A percentile compares a stretch with the other conserved stretches of the same genome.
phyloP scores from a whole-genome alignment of 2,329 filamentous ascomycete genomes.

The Cladosporium sphaerospermum region DNA sequence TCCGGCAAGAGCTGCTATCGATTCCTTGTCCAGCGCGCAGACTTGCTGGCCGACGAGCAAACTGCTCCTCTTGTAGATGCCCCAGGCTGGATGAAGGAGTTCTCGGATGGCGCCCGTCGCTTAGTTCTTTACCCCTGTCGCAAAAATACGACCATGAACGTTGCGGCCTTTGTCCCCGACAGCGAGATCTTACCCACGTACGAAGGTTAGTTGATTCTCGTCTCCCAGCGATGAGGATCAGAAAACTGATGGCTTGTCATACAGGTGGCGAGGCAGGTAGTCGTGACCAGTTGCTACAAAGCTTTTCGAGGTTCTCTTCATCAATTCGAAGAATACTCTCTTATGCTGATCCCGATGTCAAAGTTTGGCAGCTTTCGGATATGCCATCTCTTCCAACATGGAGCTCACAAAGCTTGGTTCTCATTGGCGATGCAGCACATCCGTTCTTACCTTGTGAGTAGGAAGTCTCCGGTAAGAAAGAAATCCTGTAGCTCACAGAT shows the following conservation, averaged over 20 bases:
- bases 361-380: background rate
- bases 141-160: background rate
- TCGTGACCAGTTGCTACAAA: background rate
- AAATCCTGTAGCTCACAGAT: background rate
- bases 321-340: background rate
- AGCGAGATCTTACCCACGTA: background rate
- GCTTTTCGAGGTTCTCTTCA: background rate
- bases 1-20: slow-evolving; percentile 53
- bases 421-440: slow-evolving; percentile 8
- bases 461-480: background rate
- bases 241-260: no score
- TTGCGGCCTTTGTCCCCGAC: background rate
- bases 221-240: no score
- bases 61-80: background rate
- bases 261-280: background rate
- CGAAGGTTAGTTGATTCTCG: no score
- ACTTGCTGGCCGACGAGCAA: background rate
- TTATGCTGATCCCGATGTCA: background rate
- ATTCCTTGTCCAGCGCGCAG: slow-evolving; percentile 43
- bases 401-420: background rate
- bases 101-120: background rate
- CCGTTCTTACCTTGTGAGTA: background rate
- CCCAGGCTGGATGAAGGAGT: background rate
- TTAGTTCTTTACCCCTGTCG: background rate
- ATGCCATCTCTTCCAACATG: background rate